A percentile compares a stretch with the other conserved stretches of the same genome.
phyloP scores from a whole-genome alignment of 306 rosid genomes.

The Adenanthera pavonina region DNA sequence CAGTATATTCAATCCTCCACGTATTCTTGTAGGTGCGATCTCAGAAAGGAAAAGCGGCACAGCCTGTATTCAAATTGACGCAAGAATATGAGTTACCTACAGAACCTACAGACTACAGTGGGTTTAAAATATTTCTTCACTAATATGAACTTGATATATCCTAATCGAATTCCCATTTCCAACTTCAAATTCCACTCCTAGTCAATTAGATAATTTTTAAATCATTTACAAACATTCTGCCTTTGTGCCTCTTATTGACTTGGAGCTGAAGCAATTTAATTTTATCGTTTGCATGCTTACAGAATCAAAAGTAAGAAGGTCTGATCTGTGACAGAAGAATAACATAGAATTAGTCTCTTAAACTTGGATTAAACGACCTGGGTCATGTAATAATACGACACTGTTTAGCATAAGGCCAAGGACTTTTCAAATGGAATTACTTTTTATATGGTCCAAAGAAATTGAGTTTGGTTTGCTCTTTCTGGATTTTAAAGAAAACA shows the following conservation, averaged over 20 bases:
- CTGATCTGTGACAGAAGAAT: conserved; percentile 3
- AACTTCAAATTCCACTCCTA: neutral
- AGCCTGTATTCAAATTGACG: conserved; percentile 58
- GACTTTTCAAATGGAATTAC: conserved; percentile 32
- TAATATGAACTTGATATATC: conserved; percentile 4
- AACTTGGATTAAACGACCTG: neutral
- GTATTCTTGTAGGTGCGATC: conserved; percentile 91
- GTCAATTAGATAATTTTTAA: neutral
- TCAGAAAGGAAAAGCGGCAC: conserved; percentile 92
- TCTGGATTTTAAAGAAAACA: conserved; percentile 18
- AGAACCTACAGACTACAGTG: neutral
- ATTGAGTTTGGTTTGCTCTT: conserved; percentile 11
- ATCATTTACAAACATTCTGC: too few relatives aligned
- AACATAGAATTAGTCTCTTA: neutral
- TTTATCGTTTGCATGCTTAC: conserved; percentile 6
- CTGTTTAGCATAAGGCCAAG: neutral
- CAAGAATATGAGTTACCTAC: neutral
- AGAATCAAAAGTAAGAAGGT: conserved; percentile 22
- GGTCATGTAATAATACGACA: neutral
- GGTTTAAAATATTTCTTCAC: neutral
- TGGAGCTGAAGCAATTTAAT: neutral
- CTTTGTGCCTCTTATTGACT: neutral
- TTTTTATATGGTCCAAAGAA: conserved; percentile 17
- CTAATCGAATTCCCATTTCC: neutral
- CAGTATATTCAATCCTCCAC: conserved; percentile 85